phyloP scores from a whole-genome alignment of 163 green algal genomes.

The Coccomyxa subellipsoidea region DNA sequence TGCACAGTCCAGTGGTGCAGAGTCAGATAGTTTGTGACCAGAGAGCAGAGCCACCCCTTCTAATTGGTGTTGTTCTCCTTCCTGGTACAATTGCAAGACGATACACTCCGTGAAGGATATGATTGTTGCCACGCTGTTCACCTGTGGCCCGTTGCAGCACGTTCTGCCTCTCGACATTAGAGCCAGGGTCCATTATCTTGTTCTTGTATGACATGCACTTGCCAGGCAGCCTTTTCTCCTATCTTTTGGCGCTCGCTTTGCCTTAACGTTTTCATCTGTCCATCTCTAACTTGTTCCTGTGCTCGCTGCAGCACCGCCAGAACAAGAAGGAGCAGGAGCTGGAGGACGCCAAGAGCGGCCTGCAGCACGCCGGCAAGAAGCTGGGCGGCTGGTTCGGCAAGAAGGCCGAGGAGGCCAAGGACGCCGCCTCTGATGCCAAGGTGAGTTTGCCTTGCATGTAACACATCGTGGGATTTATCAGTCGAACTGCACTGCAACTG shows the following conservation, averaged over 20 bases:
- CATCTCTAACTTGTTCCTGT: too few relatives aligned
- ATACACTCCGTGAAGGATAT: too few relatives aligned
- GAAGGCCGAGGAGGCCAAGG: conserved; percentile 8
- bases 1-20: too few relatives aligned
- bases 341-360: conserved; percentile 19
- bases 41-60: not conserved
- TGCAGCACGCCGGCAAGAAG: conserved; percentile 16
- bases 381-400: conserved; percentile 8
- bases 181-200: too few relatives aligned
- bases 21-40: not conserved
- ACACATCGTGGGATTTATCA: not conserved
- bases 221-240: too few relatives aligned
- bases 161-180: too few relatives aligned
- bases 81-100: not conserved
- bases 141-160: too few relatives aligned
- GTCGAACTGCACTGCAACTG: too few relatives aligned
- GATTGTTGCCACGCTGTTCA: too few relatives aligned
- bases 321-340: not conserved
- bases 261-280: too few relatives aligned
- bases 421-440: not conserved
- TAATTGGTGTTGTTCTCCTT: not conserved
- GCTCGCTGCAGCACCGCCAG: not conserved
- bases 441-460: not conserved
- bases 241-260: too few relatives aligned
- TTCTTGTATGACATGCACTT: too few relatives aligned